Evolutionary conservation across 768 basidiomycete genomes (phyloP), one percentile per base, ranked within the genome.

Genomic region (Lactarius evosmus): DNA sequence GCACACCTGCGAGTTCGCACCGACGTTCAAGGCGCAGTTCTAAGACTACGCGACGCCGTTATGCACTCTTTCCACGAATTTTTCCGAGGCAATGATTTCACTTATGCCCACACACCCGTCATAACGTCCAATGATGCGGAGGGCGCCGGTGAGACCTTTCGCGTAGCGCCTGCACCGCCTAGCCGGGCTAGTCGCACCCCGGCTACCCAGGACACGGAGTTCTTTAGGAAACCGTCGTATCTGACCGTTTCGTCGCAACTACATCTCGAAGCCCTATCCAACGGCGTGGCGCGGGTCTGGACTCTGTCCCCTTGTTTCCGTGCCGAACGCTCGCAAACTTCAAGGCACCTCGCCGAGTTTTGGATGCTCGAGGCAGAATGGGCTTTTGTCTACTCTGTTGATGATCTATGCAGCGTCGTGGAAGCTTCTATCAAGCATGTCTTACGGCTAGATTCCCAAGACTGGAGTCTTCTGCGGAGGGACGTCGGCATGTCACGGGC

Each of bases 291-390:
- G 0, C 85, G 95, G 22, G 90, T 92, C 1, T 99, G 95, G 78
- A 95, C 95, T 1, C 83, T 99, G 27, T 88, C 91, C 0, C 95
- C 97, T 0, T 89, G 90, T 67, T 99, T 99, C 76, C 89, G 97
- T 17, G 96, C 97, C 25, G 97, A 99, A 72, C 85, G 85, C 6
- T 91, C 88, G 3, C 82, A 88, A 68, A 98, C 96, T 2, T 84
- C 85, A 34, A 81, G 96, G n/a, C 97, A 99, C 72, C 83, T 99
- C 14, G 86, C 93, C 56, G 97, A 99, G 74, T 99, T 99, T 75
- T 98, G 93, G 91, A 99, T 99, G 97, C 84, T 98, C 59, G 97
- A 99, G 76, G 95, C 92, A 0, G 97, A 99, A 72, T 88, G 93
- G 83, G 86, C 86, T 0, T 89, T 86, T 71, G 76, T 78, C 25